Base-by-base conservation (phyloP, 805 yeast genomes). In the Sugiyamaella mastotermitis region DNA sequence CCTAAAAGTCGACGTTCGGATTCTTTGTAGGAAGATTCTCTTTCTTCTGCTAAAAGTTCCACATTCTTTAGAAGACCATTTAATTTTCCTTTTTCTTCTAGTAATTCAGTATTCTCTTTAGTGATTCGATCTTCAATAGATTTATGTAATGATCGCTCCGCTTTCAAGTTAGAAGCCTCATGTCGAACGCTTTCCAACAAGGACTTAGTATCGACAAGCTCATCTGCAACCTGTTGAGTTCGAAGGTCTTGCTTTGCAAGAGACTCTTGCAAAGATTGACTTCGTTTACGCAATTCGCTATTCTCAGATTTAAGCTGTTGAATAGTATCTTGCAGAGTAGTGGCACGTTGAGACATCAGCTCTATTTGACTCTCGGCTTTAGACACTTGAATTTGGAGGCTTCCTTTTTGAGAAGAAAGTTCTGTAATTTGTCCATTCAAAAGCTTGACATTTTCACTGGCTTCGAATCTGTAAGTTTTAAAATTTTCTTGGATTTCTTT, bases 41-140 rank as follows among this genome's bases (percentile, higher is more conserved):
- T 68, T 52, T 83, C 88, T 37, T 67, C 67, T 40, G 76, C 75
- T 27, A 76, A 53, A 2, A 76, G 52, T 56, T 83, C 90, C 31
- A 84, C 60, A 49, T 72, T 80, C 5, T 71, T 56, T 7, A 83
- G 68, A 41, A 78, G 64, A 3, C 73, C 68, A 47, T 71, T 78
- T 28, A 84, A 61, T 37, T 74, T 69, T 4, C 69, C 57, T 49
- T 74, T 77, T 52, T 86, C 95, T 2, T 69, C 68, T 31, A 68
- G 61, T 39, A 83, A 58, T 20, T 65, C 69, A 5, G 62, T 59
- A 29, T 77, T 67, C 44, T 82, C 85, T 10, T 62, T 60, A 22
- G 69, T 62, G 21, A 83, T 56, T 8, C 80, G 62, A 13, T 61
- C 56, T 46, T 77, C 79, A 10, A 71, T 50, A 0, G 73, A 51